phyloP scores from a whole-genome alignment of 164 flowering plant species.

The Pachysandra terminalis region DNA sequence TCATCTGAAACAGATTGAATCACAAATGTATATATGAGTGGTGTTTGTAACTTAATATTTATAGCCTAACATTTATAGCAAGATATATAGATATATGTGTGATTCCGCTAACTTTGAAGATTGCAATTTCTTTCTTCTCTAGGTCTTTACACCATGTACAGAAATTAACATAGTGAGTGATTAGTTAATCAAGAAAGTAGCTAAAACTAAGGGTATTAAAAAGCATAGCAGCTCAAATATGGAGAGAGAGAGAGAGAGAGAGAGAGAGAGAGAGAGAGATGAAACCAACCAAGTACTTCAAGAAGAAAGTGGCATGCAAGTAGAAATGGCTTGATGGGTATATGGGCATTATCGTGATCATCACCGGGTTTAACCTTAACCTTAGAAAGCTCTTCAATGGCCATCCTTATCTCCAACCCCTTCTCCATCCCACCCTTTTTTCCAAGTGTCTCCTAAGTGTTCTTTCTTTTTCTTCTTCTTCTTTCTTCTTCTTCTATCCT shows the following conservation, averaged over 20 bases:
- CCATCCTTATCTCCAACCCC: constrained; percentile 44
- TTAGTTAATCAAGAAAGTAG: too few relatives aligned
- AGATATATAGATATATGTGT: too few relatives aligned
- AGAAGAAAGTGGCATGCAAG: constrained; percentile 53
- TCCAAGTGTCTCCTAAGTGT: constrained; percentile 35
- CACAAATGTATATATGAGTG: too few relatives aligned
- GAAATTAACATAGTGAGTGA: too few relatives aligned
- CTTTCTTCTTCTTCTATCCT: too few relatives aligned
- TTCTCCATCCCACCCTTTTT: constrained; percentile 48
- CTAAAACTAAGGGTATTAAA: too few relatives aligned
- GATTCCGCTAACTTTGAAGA: too few relatives aligned
- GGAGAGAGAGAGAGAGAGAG: neutral
- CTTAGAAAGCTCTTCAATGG: constrained; percentile 61
- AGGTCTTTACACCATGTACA: too few relatives aligned
- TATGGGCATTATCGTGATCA: constrained; percentile 15
- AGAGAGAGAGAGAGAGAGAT: constrained; percentile 4
- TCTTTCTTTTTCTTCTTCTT: neutral
- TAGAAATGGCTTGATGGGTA: constrained; percentile 61
- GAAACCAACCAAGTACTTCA: constrained; percentile 66
- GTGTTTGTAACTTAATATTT: too few relatives aligned
- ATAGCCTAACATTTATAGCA: too few relatives aligned
- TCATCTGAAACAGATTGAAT: constrained; percentile 88
- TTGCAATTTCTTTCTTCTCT: too few relatives aligned
- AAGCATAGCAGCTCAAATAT: neutral
- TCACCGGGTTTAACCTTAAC: constrained; percentile 19